Evolutionary conservation across 1,284 basidiomycete genomes (phyloP), one percentile per base, ranked within the genome.

Genomic region (Sparassis latifolia): DNA sequence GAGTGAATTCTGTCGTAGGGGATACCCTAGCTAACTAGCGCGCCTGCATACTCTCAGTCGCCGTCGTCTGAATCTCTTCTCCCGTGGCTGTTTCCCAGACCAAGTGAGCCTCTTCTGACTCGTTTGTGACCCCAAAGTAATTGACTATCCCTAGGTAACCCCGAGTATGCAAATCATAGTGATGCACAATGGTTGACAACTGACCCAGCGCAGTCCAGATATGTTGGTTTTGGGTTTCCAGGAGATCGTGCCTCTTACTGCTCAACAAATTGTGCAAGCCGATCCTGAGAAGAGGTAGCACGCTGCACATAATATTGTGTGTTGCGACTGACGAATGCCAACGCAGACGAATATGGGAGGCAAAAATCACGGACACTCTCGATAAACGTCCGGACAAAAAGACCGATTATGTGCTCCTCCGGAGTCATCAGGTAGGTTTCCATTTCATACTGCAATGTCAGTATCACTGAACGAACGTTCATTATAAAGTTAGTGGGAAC

Each of bases 161-260:
- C 74, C 10, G 84, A 88, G 86, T 89, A 64, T 57, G 79, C 65
- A 39, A 30, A 10, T 20, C 20, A 20, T 20, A 20, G 20, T 20
- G 20, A 20, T 20, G 20, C 20, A 20, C 20, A 20, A 20, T 20
- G 20, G 20, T 20, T 20, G 20, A 20, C 20, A 20, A 20, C 43
- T 51, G 28, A 50, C 10, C n/a, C 4, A 40, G 42, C 39, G 10
- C 53, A 94, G 91, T 44, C 91, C 94, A 5, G 93, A 97, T 65
- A 82, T 97, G 52, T 86, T 96, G 63, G 85, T 85, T n/a, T 72
- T 97, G 33, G 92, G 90, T 1, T 97, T 99, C 63, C 97, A 99
- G 69, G 97, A 99, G 69, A 94, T 99, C 49, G 97, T 99, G 0
- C 93, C 93, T 38, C 78, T 99, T 41, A 97, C 92, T 4, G 92